Evolutionary conservation across 768 basidiomycete genomes (phyloP).

Genomic region (Exidia glandulosa): DNA sequence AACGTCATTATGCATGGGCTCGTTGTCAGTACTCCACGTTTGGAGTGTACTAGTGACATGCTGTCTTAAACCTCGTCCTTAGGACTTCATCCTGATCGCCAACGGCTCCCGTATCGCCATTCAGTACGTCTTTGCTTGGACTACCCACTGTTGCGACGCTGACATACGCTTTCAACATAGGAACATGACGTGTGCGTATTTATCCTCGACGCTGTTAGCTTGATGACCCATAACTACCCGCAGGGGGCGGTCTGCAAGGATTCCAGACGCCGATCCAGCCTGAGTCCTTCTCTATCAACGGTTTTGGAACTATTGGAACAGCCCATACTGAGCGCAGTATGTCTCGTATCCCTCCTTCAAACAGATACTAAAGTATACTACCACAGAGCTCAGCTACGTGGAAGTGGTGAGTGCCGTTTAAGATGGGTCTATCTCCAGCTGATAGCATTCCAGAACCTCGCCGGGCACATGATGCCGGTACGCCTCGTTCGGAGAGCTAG

Average conservation of each 20-base stretch:
- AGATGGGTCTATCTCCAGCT: neutral
- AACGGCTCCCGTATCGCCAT: constrained; percentile 60
- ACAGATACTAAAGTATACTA: neutral
- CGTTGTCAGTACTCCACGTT: constrained; percentile 16
- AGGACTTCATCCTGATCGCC: constrained; percentile 60
- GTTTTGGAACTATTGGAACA: constrained; percentile 54
- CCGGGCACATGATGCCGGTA: neutral
- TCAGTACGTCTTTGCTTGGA: constrained; percentile 31
- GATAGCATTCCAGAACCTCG: neutral
- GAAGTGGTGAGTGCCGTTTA: constrained; percentile 38
- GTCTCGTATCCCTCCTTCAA: neutral
- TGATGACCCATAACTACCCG: too few relatives aligned
- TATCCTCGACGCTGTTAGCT: constrained; percentile 10
- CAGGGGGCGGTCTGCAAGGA: constrained; percentile 57
- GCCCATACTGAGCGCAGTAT: constrained; percentile 51
- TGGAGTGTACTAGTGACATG: neutral
- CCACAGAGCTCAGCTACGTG: constrained; percentile 37
- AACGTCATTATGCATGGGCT: constrained; percentile 63
- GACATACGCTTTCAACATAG: constrained; percentile 10
- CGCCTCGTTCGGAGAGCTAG: too few relatives aligned
- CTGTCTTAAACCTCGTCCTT: neutral
- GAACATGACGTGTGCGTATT: constrained; percentile 31
- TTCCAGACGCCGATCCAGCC: constrained; percentile 58
- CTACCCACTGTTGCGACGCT: constrained; percentile 15
- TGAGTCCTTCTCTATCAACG: constrained; percentile 62